phyloP scores from a whole-genome alignment of 495 filamentous ascomycete genomes.

The Penicillium nucicola region DNA sequence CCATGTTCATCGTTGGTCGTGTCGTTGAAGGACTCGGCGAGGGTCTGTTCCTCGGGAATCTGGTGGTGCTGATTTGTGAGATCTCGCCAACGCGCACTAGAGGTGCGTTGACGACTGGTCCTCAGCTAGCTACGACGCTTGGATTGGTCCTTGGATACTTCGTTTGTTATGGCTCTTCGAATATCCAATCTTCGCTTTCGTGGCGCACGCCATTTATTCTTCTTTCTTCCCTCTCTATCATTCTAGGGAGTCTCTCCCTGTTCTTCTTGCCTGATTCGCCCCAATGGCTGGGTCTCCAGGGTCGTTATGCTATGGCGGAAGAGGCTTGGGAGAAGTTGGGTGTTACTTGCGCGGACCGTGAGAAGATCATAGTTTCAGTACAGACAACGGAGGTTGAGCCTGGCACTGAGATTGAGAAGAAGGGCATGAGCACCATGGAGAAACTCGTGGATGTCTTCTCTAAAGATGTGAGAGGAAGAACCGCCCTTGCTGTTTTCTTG shows the following conservation, averaged over 20 bases:
- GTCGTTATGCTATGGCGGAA: conserved; percentile 32
- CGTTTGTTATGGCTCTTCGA: conserved; percentile 56
- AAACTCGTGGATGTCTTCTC: conserved; percentile 36
- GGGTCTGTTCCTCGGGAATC: conserved; percentile 55
- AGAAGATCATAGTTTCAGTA: conserved; percentile 38
- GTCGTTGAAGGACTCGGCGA: conserved; percentile 57
- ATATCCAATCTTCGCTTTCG: conserved; percentile 48
- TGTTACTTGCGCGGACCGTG: conserved; percentile 46
- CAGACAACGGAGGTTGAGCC: not conserved
- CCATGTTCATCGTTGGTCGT: conserved; percentile 54
- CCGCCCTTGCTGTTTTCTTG: conserved; percentile 40
- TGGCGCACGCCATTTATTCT: conserved; percentile 56
- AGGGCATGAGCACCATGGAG: not conserved
- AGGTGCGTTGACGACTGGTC: conserved; percentile 51
- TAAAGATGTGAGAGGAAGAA: conserved; percentile 34
- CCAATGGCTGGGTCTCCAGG: conserved; percentile 46
- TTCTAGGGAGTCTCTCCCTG: conserved; percentile 33
- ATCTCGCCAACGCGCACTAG: conserved; percentile 52
- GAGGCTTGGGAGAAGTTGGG: conserved; percentile 44
- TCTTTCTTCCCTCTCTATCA: conserved; percentile 38
- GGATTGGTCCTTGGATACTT: conserved; percentile 58
- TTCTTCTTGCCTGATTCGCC: conserved; percentile 46
- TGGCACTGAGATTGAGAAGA: not conserved
- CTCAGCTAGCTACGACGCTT: conserved; percentile 52
- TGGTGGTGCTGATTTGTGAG: conserved; percentile 59